These are phyloP conservation scores for Coemansia sp. DNA, from an alignment of 192 early-diverging fungal genomes.

Conservation along the genomic window DNA sequence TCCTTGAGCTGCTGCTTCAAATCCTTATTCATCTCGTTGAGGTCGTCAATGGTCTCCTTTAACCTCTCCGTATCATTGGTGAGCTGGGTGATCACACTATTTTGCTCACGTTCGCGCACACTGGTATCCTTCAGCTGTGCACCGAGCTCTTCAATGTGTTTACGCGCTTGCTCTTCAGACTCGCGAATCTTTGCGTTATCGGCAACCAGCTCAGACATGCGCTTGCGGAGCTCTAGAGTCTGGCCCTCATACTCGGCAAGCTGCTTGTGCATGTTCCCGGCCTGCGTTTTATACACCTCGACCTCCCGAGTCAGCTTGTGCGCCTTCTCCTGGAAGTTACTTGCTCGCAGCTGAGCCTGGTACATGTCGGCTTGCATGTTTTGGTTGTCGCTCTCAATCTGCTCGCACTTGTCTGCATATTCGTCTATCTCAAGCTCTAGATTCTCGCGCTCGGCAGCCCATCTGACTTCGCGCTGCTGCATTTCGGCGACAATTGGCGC, in stretches of 20 bases:
- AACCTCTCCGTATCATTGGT: constrained; percentile 8
- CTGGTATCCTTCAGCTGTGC: background rate
- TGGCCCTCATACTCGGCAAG: constrained; percentile 1
- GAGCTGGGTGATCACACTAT: constrained; percentile 3
- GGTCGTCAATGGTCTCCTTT: constrained; percentile 18
- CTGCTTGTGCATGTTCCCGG: background rate
- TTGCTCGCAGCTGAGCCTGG: background rate
- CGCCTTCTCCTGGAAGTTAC: background rate
- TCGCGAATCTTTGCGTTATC: background rate
- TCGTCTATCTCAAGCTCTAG: constrained; percentile 9
- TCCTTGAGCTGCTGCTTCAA: constrained; percentile 14
- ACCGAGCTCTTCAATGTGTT: constrained; percentile 2
- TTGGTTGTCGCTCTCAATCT: constrained; percentile 18
- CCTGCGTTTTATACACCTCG: background rate
- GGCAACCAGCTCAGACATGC: background rate
- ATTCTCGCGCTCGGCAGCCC: constrained; percentile 5
- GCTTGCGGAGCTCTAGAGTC: background rate
- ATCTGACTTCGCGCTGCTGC: background rate
- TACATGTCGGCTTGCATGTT: constrained; percentile 16
- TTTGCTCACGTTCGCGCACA: background rate
- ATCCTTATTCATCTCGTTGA: constrained; percentile 28
- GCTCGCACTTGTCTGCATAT: constrained; percentile 2
- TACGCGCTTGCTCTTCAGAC: constrained; percentile 2
- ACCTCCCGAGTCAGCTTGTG: background rate
- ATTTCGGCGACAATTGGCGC: background rate